Evolutionary conservation across 768 basidiomycete species (phyloP), one percentile per base, ranked within the genome.

Genomic region (Serendipita vermifera): DNA sequence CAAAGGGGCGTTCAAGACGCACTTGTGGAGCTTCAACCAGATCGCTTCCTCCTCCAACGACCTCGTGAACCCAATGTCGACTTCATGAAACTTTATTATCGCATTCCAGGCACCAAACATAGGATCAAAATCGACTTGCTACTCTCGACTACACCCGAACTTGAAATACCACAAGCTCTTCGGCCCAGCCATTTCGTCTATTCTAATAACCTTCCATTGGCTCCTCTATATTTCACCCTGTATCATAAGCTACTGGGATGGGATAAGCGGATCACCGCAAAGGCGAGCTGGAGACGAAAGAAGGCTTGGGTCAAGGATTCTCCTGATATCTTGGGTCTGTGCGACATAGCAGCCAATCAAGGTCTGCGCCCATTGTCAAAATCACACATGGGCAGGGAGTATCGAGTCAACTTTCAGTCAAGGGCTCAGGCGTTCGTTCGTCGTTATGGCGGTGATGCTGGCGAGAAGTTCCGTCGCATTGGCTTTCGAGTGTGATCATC

Each of bases 211-310:
- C 22, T 51, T 22, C 46, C 9, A 4, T 20, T 51, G 1, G 46
- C 46, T 4, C 46, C 46, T 15, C 22, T 51, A 5, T 51, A 51
- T 51, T 51, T 51, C n/a, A 29, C 32, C n/a, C 46, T 51, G 5
- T 51, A 51, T 26, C 46, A 51, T 29, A 51, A 51, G 46, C 22
- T 51, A 51, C 46, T 51, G n/a, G 46, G 46, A 5, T 51, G 46
- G 46, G 46, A 51, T 5, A 15, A 11, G 9, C 20, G 46, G 31
- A 31, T 26, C 7, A 7, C 20, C n/a, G 17, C 11, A 15, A 20
- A 9, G 11, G 20, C 9, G 29, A 9, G 11, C 17, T 51, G 46
- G 46, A 51, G 31, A 26, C 4, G 27, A n/a, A 1, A 26, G 9
- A 20, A 51, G n/a, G 46, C 46, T 5, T 4, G 31, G 15, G 46